Evolutionary conservation across 78 protist genomes (phyloP), one percentile per base, ranked within the genome.

Genomic region (Speleostelium caveatum): DNA sequence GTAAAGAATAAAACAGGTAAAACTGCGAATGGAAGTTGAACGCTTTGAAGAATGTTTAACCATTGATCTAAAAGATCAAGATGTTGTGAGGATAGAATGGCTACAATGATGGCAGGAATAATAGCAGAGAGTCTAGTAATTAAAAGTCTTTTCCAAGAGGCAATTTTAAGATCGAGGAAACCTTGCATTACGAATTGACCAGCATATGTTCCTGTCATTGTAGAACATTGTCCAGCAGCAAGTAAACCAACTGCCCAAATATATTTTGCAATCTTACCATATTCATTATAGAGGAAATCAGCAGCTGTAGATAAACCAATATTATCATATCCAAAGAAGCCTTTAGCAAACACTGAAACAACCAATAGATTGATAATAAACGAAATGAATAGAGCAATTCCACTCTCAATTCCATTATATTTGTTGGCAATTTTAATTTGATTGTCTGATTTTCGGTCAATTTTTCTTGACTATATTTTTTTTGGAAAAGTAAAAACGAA

Each of bases 151-250:
- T 73, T 69, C 97, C 96, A 94, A 14, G 95, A 92, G 3, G 69
- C 60, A 12, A 96, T 51, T 30, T 71, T 45, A 30, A 96, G 35
- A 2, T 90, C 69, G 2, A 96, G 65, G 86, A 96, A 96, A 33
- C 97, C 97, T 19, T 94, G 75, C 98, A 96, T 96, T 42, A 95
- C 97, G 60, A 94, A 93, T 73, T 95, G 96, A 69, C 97, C 97
- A 45, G 96, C 62, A 41, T 86, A 93, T 21, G 96, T 95, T 65
- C 98, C 98, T 4, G 96, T 96, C 86, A 96, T 92, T 0, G 97
- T 96, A 0, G 96, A 91, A 6, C 92, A 67, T 87, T 95, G 96
- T 26, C 98, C 98, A 1, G 97, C 93, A 8, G 95, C 94, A 14
- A 96, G 75, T 10, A 96, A 67, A 28, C 96, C 98, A 19, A 96